phyloP scores from a whole-genome alignment of 441 rosid species.

The Adansonia madagascariensis region DNA sequence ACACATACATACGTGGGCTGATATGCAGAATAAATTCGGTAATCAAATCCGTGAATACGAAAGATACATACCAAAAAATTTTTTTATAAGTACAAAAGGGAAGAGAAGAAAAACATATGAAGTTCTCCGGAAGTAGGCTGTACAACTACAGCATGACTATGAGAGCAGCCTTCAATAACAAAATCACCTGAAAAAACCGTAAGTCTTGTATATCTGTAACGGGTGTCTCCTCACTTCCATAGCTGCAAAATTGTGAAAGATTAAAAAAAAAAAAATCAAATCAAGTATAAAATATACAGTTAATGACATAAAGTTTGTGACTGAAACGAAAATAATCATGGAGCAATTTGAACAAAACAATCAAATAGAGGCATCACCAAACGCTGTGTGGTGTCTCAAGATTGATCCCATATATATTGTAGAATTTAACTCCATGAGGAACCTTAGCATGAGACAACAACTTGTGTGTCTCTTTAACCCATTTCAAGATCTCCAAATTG shows the following conservation, averaged over 20 bases:
- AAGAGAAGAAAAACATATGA: too few species aligned
- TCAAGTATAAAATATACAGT: too few species aligned
- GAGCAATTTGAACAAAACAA: conserved; percentile 4
- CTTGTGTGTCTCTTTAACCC: conserved; percentile 73
- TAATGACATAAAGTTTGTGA: too few species aligned
- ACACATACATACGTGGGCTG: conserved; percentile 84
- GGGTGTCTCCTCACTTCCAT: conserved; percentile 78
- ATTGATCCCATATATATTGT: conserved; percentile 79
- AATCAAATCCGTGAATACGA: conserved; percentile 12
- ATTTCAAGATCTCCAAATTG: conserved; percentile 79
- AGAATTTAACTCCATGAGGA: conserved; percentile 86
- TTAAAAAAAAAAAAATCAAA: conserved; percentile 24
- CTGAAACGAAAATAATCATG: conserved; percentile 12
- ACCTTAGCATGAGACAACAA: conserved; percentile 65
- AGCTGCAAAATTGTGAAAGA: conserved; percentile 54
- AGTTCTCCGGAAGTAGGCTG: background rate
- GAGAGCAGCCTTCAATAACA: conserved; percentile 28
- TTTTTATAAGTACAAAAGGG: background rate
- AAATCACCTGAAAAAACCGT: conserved; percentile 60
- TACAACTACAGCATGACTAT: background rate
- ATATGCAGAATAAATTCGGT: conserved; percentile 24
- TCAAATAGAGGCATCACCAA: conserved; percentile 56
- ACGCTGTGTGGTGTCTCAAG: conserved; percentile 90
- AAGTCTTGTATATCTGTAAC: conserved; percentile 61
- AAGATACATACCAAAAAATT: background rate